A percentile compares a stretch with the other conserved stretches of the same genome.
These are phyloP conservation scores for Begonia peltatifolia DNA, from an alignment of 306 rosid species.

Conservation along the genomic window DNA sequence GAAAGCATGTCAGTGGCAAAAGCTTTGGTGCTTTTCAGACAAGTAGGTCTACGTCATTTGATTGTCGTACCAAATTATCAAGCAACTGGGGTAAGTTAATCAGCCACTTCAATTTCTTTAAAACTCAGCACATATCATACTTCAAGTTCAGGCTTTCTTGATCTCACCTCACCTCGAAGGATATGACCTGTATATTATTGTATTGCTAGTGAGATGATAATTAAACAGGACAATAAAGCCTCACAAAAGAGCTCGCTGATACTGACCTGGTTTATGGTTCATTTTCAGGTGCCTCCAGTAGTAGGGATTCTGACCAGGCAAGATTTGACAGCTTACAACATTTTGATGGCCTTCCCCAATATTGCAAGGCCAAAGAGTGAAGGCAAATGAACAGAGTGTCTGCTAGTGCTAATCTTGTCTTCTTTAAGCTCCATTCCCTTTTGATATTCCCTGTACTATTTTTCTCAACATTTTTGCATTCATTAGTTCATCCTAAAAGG, in stretches of 20 bases:
- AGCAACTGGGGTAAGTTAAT: conserved; percentile 59
- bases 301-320: conserved; percentile 82
- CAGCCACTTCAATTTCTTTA: conserved; percentile 1
- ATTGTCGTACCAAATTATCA: conserved; percentile 65
- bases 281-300: conserved; percentile 50
- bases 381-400: conserved; percentile 27
- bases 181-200: too few relatives aligned
- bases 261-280: conserved; percentile 4
- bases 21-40: conserved; percentile 80
- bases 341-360: conserved; percentile 62
- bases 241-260: neutral
- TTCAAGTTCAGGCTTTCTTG: neutral
- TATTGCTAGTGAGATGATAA: too few relatives aligned
- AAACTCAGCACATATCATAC: neutral
- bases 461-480: conserved; percentile 23
- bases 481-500: conserved; percentile 22
- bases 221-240: neutral
- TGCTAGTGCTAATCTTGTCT: conserved; percentile 10
- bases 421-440: conserved; percentile 10
- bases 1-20: conserved; percentile 74
- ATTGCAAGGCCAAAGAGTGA: conserved; percentile 32
- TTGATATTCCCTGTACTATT: conserved; percentile 11
- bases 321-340: conserved; percentile 62
- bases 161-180: neutral
- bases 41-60: conserved; percentile 81